phyloP scores from a whole-genome alignment of 257 asterid genomes.

The Salvia hispanica region DNA sequence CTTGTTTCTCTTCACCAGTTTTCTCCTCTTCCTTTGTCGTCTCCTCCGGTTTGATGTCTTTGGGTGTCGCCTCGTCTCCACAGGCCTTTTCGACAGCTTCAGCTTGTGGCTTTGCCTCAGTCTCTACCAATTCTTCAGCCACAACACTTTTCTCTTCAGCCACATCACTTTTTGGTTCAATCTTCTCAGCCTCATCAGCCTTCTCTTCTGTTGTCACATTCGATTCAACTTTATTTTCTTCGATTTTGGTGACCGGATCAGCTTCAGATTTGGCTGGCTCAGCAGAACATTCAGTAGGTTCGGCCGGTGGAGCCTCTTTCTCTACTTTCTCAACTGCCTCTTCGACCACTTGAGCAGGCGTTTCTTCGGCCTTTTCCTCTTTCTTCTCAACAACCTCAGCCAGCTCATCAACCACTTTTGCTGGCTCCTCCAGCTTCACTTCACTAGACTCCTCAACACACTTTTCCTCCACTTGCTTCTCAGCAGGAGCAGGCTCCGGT shows the following conservation, averaged over 20 bases:
- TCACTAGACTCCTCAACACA: slow-evolving; percentile 26
- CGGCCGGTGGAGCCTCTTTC: slow-evolving; percentile 34
- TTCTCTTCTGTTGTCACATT: slow-evolving; percentile 34
- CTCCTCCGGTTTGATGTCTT: slow-evolving; percentile 35
- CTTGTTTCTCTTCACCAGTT: slow-evolving; percentile 27
- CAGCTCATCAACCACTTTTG: slow-evolving; percentile 30
- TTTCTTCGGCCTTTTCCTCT: slow-evolving; percentile 33
- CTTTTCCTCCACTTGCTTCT: slow-evolving; percentile 30
- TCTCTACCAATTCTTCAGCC: slow-evolving; percentile 31
- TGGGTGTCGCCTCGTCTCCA: slow-evolving; percentile 41
- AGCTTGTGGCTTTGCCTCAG: slow-evolving; percentile 20
- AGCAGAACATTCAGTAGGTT: slow-evolving; percentile 30
- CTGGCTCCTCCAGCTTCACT: slow-evolving; percentile 37
- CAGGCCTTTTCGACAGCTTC: slow-evolving; percentile 26
- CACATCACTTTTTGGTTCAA: slow-evolving; percentile 38
- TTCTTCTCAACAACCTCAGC: slow-evolving; percentile 33
- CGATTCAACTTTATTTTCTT: slow-evolving; percentile 27
- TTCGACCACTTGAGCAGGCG: slow-evolving; percentile 29
- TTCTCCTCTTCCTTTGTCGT: slow-evolving; percentile 32
- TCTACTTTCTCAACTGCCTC: slow-evolving; percentile 30
- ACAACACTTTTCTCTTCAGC: slow-evolving; percentile 37
- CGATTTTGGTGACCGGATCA: slow-evolving; percentile 28
- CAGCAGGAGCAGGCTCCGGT: slow-evolving; percentile 27
- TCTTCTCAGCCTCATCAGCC: slow-evolving; percentile 24
- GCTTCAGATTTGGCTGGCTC: slow-evolving; percentile 27